Evolutionary conservation across 2,329 filamentous ascomycete species (phyloP).

Genomic region (Dactylellina parvicollis): DNA sequence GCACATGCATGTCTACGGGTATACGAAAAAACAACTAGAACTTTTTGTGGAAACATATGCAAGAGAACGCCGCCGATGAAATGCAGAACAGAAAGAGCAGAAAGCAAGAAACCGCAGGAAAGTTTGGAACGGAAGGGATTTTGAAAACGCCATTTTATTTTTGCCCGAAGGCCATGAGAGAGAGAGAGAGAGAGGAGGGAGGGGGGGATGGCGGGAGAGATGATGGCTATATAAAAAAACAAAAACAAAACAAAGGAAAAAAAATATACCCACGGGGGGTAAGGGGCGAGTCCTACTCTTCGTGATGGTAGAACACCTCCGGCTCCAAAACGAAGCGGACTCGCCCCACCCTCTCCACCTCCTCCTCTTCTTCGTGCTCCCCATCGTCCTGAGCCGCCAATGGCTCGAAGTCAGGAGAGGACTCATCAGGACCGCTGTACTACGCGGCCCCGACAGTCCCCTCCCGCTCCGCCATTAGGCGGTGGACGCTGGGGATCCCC

Average conservation of each 20-base stretch:
- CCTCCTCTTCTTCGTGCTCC: neutral
- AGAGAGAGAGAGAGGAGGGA: too few relatives aligned
- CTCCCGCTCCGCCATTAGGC: slow-evolving; percentile 65
- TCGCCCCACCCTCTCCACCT: neutral
- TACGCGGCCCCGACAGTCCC: slow-evolving; percentile 48
- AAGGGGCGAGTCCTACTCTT: neutral
- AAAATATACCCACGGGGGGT: too few relatives aligned
- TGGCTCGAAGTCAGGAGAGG: slow-evolving; percentile 21
- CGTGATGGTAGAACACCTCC: neutral
- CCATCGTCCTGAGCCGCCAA: neutral
- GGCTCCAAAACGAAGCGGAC: slow-evolving; percentile 15
- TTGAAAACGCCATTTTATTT: too few relatives aligned
- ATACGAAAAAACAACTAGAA: slow-evolving; percentile 9
- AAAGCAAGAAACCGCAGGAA: slow-evolving; percentile 10
- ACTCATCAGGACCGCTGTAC: slow-evolving; percentile 10
- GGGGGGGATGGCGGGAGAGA: too few relatives aligned
- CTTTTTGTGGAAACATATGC: neutral
- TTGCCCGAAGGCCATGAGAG: too few relatives aligned
- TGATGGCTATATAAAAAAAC: too few relatives aligned
- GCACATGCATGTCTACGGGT: slow-evolving; percentile 20
- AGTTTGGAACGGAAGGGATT: too few relatives aligned
- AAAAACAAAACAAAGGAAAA: neutral
- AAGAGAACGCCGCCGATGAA: slow-evolving; percentile 10
- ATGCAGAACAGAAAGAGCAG: neutral
- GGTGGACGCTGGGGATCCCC: slow-evolving; percentile 79